Evolutionary conservation across 2,329 filamentous ascomycete species (phyloP), one percentile per base, ranked within the genome.

Genomic region (Fusarium miscanthi): DNA sequence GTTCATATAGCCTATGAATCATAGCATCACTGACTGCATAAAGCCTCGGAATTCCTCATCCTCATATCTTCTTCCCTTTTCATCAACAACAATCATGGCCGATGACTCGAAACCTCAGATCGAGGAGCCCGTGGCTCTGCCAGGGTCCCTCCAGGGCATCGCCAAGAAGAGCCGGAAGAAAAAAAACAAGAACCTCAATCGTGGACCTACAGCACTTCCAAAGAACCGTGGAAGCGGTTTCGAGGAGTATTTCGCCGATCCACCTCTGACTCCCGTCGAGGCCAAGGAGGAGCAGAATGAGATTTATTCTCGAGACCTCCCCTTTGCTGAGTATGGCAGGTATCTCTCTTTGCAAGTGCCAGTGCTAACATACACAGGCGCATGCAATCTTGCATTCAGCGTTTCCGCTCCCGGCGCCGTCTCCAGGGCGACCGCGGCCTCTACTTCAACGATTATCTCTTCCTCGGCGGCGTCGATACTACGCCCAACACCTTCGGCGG

Each of bases 311-410:
- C 79, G 88, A 13, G 78, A 83, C 8, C 80, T 86, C 13, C 81
- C 87, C 2, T 91, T 93, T 72, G 78, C 85, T 40, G 86, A 89
- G 91, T 92, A 84, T 19, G 56, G 12, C 17, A 4, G 12, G 11
- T 33, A 21, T 8, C 2, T 12, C 13, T 11, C 19, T 6, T 5
- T 10, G 8, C 45, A 48, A 27, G 31, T 16, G 11, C 49, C 43
- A 68, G 9, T 64, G 54, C 70, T 80, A 49, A 74, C 68, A 59
- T 66, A 23, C 27, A 1, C 13, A 93, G 92, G 62, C 94, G 96
- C 51, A 94, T 98, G 43, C 92, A 98, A 78, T 88, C 91, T 31
- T 96, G 94, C 51, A 92, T 98, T 60, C 91, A 94, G 73, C 92
- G 94, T 19, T 99, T 92, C 82, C 90, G 92, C 69, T 86, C 89